Evolutionary conservation across 2,329 filamentous ascomycete species (phyloP), one percentile per base, ranked within the genome.

Genomic region (Incumbomyces delicatus): DNA sequence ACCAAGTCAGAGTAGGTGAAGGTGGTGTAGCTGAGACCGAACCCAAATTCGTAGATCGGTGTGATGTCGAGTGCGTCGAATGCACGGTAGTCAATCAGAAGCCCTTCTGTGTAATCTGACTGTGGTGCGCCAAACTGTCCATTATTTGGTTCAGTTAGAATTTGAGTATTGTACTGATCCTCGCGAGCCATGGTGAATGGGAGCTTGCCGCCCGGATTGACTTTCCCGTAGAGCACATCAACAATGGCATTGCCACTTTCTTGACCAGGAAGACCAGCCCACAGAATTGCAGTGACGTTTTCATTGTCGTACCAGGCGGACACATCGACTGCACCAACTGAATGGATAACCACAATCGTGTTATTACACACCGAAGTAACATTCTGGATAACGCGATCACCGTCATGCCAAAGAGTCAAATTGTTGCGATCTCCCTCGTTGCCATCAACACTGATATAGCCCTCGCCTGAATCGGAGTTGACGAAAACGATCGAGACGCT

Each of bases 371-470:
- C 62, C 6, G 80, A 73, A 1, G 87, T 81, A 10, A 95, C 86
- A 40, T 84, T 87, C 65, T 84, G 76, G 66, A 96, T 85, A 46
- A 96, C 68, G 1, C 76, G 73, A 44, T 96, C 87, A 34, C 87
- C 89, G 49, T 81, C 76, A 50, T 82, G 74, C 90, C 90, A 96
- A 0, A 95, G 72, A 0, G 88, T 95, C 32, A 98, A 73, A 67
- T 98, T 95, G 59, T 89, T 88, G 44, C 92, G 83, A 64, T 96
- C 90, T 48, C 92, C 92, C 49, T 75, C 71, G 62, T 95, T 95
- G 45, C 79, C 83, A 52, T 89, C 90, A 1, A 94, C 77, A 22
- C 68, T 75, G 59, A 96, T 87, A 67, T 78, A 95, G 16, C 87
- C 88, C 66, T 96, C 92, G 44, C 90, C 90, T 2, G 83, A 78